Base-by-base conservation (phyloP, 352 stramenopile genomes). In the Globisporangium spiculum region DNA sequence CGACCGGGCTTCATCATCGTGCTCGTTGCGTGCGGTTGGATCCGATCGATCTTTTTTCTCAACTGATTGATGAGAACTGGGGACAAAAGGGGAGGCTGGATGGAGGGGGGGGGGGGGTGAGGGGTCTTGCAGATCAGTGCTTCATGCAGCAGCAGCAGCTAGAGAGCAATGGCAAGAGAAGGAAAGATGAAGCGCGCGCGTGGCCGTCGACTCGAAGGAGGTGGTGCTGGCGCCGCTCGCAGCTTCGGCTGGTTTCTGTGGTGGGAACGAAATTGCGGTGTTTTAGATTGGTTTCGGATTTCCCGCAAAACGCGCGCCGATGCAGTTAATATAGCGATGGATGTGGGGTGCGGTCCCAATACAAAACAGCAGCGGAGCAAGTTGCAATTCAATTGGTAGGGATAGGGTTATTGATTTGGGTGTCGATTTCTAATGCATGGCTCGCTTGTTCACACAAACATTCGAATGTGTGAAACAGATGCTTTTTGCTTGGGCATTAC, bases 1-100 rank as follows among this genome's bases (percentile, higher is more conserved):
- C 59, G 59, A 36, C 59, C 26, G 9, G 38, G 24, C 24, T 65
- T 65, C 59, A 65, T 65, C 59, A 65, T 65, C 36, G 22, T 56
- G 44, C 18, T 30, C 7, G 30, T 32, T n/a, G 22, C 9, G n/a
- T n/a, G 22, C 9, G n/a, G n/a, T 22, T 34, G 14, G 54, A 60
- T 60, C 27, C 14, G 27, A 60, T 44, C 55, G 55, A 60, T 46
- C 56, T 61, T 61, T 38, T 61, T 41, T 22, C 26, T 60, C 57
- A 53, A 63, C 12, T 24, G 18, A 52, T 52, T 32, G 27, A 32
- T 32, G 27, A 3, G 27, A 3, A 7, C 18, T 52, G 44, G 44
- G 44, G 44, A 52, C 44, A 52, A 52, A 50, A 41, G 12, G 58
- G 26, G 36, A 22, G 44, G n/a, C n/a, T 52, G 58, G 36, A 8